Base-by-base conservation (phyloP, 306 rosid species). In the Casuarina glauca region DNA sequence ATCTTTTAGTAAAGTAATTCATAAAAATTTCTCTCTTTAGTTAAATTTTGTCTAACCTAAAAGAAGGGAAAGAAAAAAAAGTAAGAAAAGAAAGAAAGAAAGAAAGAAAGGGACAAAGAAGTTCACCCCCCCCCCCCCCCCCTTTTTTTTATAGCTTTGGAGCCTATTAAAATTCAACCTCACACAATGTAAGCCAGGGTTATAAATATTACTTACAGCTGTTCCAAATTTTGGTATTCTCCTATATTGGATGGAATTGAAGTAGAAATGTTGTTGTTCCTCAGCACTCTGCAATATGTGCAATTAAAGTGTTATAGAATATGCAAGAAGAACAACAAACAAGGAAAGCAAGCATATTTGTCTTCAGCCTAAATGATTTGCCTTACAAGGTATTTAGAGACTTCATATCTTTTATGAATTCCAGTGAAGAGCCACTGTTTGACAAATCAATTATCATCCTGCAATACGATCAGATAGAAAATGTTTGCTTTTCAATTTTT, bases 361-460 rank as follows among this genome's bases (percentile, higher is more conserved):
- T 20, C 26, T 20, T 46, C 50, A 72, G 80, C 38, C 76, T 11
- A 53, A 13, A 63, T 50, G 72, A 6, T 62, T 4, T 70, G 35
- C 19, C 96, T 80, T 84, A 94, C 96, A 94, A 82, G 71, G 16
- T 4, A 64, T 45, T 79, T 54, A 94, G 26, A 20, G 26, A 20
- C 26, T 20, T 20, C 26, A 20, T 20, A 20, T 20, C 26, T 20
- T 20, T 20, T 20, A 20, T 20, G 26, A 20, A 20, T 20, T 20
- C 26, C 26, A 20, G 26, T 20, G 26, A 20, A 20, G 74, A 71
- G 88, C 87, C 89, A 63, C 86, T 90, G 76, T 93, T 91, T 32
- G 91, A 81, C 74, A 93, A 35, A 60, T 80, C 90, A 54, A 90
- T 83, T 72, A 94, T 84, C 72, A 78, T 73, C 90, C 97, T 94